These are phyloP conservation scores for Neurospora discreta DNA, from an alignment of 495 filamentous ascomycete genomes.

Conservation along the genomic window DNA sequence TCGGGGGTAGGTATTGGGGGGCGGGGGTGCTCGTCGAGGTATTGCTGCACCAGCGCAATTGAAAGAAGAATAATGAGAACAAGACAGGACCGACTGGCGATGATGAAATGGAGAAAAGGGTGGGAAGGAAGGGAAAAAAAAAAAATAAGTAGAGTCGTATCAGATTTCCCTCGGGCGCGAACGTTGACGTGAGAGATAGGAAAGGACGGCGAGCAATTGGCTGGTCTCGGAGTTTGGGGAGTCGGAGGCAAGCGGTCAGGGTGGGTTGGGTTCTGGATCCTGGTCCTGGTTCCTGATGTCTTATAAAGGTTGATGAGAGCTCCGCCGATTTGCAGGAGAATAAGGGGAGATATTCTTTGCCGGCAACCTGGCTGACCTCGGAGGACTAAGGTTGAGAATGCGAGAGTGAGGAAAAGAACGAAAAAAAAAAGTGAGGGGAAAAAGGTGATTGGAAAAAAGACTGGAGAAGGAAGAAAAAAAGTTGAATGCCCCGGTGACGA, in stretches of 20 bases:
- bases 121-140: neutral
- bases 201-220: neutral
- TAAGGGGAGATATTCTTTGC: neutral
- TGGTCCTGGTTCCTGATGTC: neutral
- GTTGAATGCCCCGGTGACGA: neutral
- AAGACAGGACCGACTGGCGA: neutral
- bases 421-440: slow-evolving; percentile 2
- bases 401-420: slow-evolving; percentile 2
- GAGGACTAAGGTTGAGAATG: neutral
- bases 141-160: neutral
- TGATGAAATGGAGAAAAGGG: neutral
- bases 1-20: neutral
- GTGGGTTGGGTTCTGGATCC: neutral
- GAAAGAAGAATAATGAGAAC: neutral
- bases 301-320: neutral
- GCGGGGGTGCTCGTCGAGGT: neutral
- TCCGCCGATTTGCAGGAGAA: neutral
- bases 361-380: neutral
- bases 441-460: slow-evolving; percentile 3
- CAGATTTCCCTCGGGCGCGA: neutral
- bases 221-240: neutral
- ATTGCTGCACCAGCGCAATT: neutral
- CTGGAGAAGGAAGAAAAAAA: neutral
- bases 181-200: neutral
- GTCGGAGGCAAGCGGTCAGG: neutral